Evolutionary conservation across 352 stramenopile species (phyloP), one percentile per base, ranked within the genome.

Genomic region (Pythium plurisporium): DNA sequence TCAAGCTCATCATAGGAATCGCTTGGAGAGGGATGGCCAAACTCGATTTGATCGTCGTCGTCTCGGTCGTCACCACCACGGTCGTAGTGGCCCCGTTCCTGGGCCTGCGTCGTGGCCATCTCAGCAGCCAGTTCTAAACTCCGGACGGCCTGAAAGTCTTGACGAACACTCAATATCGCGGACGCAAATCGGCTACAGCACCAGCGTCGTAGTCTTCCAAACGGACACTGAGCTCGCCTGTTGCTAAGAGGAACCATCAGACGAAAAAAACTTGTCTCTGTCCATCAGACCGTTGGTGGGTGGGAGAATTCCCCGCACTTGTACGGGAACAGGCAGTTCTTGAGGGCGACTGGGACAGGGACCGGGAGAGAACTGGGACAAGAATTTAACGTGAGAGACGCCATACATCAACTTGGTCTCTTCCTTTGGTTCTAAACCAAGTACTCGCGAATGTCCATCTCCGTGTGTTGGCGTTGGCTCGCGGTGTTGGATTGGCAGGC

Each of bases 121-220:
- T 27, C 29, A 12, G 26, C 47, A 7, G 44, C 55, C 41, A 50
- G 11, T 46, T 62, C 55, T 0, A 62, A 38, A 17, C 41, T 25
- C 17, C 22, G 26, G 3, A 62, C 55, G n/a, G 20, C 45, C 23
- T 43, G 5, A 8, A 47, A 44, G 25, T 62, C 55, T 20, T 36
- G 34, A n/a, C n/a, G 10, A 1, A 42, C 15, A 27, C 33, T 25
- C 22, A 25, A 4, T 22, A 55, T 22, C 31, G 46, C 22, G 23
- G 7, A 17, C 27, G 17, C 11, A 2, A 48, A 6, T 5, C 11
- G 19, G 2, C 37, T 41, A 15, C 15, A 38, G 26, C 34, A 38
- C 27, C 36, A 38, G 37, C 19, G 48, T 31, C n/a, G 17, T 11
- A 46, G 37, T 26, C 34, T 47, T 48, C 38, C 38, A 59, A 59